phyloP scores from a whole-genome alignment of 805 yeast genomes.

The Candida nemodendra region DNA sequence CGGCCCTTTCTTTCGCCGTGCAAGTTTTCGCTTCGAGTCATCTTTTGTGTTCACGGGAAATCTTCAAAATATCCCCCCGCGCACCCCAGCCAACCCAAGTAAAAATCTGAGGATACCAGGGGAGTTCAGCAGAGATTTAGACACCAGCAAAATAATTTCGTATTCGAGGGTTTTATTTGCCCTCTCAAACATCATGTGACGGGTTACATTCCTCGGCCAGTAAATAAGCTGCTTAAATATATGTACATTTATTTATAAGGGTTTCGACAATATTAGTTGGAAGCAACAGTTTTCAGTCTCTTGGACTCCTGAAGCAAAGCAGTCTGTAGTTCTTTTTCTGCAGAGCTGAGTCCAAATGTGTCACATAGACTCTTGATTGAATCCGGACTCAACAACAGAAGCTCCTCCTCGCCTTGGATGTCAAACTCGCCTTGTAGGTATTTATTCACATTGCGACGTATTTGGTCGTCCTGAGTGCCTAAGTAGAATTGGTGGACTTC shows the following conservation, averaged over 20 bases:
- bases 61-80: too few relatives aligned
- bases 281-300: too few relatives aligned
- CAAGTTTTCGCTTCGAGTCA: not conserved
- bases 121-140: too few relatives aligned
- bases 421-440: conserved; percentile 12
- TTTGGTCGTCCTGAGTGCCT: conserved; percentile 21
- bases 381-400: conserved; percentile 43
- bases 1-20: not conserved
- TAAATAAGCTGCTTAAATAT: not conserved
- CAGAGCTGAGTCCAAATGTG: conserved; percentile 43
- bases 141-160: too few relatives aligned
- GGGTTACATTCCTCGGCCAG: too few relatives aligned
- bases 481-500: conserved; percentile 32
- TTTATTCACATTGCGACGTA: conserved; percentile 19
- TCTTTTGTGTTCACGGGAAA: too few relatives aligned
- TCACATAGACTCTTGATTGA: conserved; percentile 46
- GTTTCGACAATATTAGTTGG: too few relatives aligned
- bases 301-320: conserved; percentile 56
- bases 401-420: conserved; percentile 31
- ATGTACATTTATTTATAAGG: conserved; percentile 1
- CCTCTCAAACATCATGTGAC: too few relatives aligned
- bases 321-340: conserved; percentile 43
- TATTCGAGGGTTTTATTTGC: too few relatives aligned
- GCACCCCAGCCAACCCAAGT: too few relatives aligned
- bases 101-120: too few relatives aligned